Evolutionary conservation across 75 land plant species (phyloP).

Genomic region (Pinus taeda): DNA sequence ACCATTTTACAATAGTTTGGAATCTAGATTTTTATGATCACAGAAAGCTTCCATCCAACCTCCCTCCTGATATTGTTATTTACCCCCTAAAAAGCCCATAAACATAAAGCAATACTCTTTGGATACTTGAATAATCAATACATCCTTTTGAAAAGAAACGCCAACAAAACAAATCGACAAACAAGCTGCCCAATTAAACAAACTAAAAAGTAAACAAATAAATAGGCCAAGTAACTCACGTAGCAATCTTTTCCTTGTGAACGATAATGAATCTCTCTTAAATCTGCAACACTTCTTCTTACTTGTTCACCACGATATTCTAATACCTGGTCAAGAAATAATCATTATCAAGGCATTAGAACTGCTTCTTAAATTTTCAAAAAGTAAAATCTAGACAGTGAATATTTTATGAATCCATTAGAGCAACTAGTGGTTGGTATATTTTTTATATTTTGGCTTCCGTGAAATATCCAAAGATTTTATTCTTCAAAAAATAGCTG

Average conservation of each 20-base stretch:
- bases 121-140: too few species aligned
- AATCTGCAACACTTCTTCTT: conserved; percentile 89
- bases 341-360: background rate
- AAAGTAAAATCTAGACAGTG: background rate
- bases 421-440: background rate
- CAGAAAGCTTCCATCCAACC: background rate
- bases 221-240: conserved; percentile 31
- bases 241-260: conserved; percentile 89
- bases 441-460: background rate
- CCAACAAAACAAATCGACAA: background rate
- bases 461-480: background rate
- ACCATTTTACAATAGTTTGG: background rate
- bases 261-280: conserved; percentile 74
- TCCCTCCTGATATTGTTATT: background rate
- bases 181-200: background rate
- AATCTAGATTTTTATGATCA: background rate
- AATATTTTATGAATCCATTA: too few species aligned
- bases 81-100: background rate
- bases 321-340: conserved; percentile 33
- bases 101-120: too few species aligned
- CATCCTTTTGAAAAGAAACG: too few species aligned
- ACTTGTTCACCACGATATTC: conserved; percentile 96
- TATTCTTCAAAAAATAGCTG: background rate
- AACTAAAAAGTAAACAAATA: background rate
- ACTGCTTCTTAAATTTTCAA: background rate